phyloP scores from a whole-genome alignment of 2,329 filamentous ascomycete species.

The Aspergillus pseudoglaucus region DNA sequence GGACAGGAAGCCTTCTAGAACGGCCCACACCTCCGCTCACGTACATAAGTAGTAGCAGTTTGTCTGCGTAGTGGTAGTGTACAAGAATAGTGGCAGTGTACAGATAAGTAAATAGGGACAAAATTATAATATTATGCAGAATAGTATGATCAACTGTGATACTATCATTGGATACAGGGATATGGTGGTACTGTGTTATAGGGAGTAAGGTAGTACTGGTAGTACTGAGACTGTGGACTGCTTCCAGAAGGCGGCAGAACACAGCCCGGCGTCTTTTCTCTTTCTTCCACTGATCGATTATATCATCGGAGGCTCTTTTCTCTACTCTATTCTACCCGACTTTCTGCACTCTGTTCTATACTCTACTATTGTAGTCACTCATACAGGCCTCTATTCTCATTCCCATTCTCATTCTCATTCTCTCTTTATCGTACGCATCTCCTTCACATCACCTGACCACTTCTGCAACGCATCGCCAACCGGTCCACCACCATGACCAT shows the following conservation, averaged over 20 bases:
- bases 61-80: background rate
- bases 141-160: background rate
- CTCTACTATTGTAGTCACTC: background rate
- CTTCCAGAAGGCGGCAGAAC: slow-evolving; percentile 14
- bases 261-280: slow-evolving; percentile 1
- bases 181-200: background rate
- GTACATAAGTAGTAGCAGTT: no score
- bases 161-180: background rate
- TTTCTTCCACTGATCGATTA: background rate
- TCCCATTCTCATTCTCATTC: background rate
- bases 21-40: no score
- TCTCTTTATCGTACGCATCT: slow-evolving; percentile 2
- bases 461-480: background rate
- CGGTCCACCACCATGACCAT: background rate
- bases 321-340: background rate
- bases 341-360: background rate
- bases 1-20: no score
- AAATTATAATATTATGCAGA: no score
- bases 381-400: background rate
- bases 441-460: background rate
- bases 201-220: no score
- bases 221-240: no score
- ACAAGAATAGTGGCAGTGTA: no score
- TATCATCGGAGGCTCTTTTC: background rate
- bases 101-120: no score